Percentiles rank a stretch among this genome's conserved stretches.
phyloP scores from a whole-genome alignment of 2,329 filamentous ascomycete species.

The Pyricularia grisea region DNA sequence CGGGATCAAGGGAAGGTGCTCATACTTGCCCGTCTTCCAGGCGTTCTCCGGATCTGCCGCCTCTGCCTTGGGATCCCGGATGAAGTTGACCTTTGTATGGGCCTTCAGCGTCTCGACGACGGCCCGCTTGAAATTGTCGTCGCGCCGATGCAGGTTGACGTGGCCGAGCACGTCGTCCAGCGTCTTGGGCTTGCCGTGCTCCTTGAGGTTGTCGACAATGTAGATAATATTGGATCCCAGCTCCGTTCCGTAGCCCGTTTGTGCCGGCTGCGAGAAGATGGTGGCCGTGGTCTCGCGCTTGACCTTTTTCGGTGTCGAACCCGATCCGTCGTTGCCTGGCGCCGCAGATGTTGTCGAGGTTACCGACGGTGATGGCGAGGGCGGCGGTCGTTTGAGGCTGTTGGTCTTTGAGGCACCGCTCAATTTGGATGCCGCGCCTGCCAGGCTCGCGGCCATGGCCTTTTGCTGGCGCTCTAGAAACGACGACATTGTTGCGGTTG shows the following conservation, averaged over 20 bases:
- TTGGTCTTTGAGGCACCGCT: slow-evolving; percentile 16
- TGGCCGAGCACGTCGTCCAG: slow-evolving; percentile 74
- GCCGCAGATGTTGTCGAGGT: slow-evolving; percentile 33
- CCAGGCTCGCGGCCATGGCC: slow-evolving; percentile 50
- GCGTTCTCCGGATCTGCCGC: slow-evolving; percentile 28
- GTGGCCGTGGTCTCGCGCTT: slow-evolving; percentile 45
- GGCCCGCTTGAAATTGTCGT: slow-evolving; percentile 51
- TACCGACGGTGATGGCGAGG: slow-evolving; percentile 53
- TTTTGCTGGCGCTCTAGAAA: slow-evolving; percentile 58
- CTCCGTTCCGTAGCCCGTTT: slow-evolving; percentile 67
- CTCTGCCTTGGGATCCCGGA: slow-evolving; percentile 47
- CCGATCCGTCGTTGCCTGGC: slow-evolving; percentile 18
- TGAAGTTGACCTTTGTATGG: slow-evolving; percentile 50
- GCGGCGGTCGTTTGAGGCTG: slow-evolving; percentile 38
- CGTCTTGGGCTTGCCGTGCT: slow-evolving; percentile 57
- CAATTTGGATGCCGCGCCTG: slow-evolving; percentile 55
- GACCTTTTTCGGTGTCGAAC: slow-evolving; percentile 54
- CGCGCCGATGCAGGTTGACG: slow-evolving; percentile 58
- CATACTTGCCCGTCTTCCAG: slow-evolving; percentile 63
- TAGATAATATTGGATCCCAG: slow-evolving; percentile 84
- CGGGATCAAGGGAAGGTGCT: slow-evolving; percentile 71
- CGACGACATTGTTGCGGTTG: slow-evolving; percentile 23
- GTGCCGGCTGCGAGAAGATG: slow-evolving; percentile 68
- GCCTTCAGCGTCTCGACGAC: slow-evolving; percentile 61
- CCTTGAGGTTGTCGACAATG: slow-evolving; percentile 74